These are phyloP conservation scores for Corylus avellana DNA, from an alignment of 306 rosid genomes.

Conservation along the genomic window DNA sequence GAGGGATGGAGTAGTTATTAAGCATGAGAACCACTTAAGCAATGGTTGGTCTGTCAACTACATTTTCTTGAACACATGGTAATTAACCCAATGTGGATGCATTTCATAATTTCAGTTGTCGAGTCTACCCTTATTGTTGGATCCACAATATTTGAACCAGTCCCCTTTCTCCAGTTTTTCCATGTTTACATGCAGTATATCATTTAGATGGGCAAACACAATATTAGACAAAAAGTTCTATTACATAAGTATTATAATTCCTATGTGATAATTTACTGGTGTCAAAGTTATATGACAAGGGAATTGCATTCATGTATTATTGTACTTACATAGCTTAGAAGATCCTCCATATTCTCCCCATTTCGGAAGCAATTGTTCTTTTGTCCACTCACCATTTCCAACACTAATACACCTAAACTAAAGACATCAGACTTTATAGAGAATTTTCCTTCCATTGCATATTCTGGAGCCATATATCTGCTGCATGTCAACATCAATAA, in stretches of 20 bases:
- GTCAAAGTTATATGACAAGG: background rate
- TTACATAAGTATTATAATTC: background rate
- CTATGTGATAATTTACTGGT: background rate
- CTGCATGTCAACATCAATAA: too few relatives aligned
- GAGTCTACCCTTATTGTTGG: background rate
- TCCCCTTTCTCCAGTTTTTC: conserved; percentile 27
- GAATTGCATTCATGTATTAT: background rate
- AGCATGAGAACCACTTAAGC: conserved; percentile 39
- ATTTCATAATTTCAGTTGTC: conserved; percentile 27
- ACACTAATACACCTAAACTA: too few relatives aligned
- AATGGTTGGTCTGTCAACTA: conserved; percentile 51
- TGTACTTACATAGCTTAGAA: conserved; percentile 11
- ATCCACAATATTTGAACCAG: conserved; percentile 8
- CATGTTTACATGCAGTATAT: conserved; percentile 3
- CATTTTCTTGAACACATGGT: conserved; percentile 53
- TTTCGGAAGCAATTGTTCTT: too few relatives aligned
- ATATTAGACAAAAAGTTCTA: background rate
- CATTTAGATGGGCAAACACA: background rate
- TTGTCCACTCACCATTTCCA: too few relatives aligned
- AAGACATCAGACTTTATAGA: too few relatives aligned
- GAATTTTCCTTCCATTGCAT: too few relatives aligned
- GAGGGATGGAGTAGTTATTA: conserved; percentile 30
- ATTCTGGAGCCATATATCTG: too few relatives aligned
- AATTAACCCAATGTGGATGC: conserved; percentile 56
- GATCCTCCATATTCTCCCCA: too few relatives aligned